Evolutionary conservation across 129 eudicot genomes (phyloP).

Genomic region (Solidago caesia): DNA sequence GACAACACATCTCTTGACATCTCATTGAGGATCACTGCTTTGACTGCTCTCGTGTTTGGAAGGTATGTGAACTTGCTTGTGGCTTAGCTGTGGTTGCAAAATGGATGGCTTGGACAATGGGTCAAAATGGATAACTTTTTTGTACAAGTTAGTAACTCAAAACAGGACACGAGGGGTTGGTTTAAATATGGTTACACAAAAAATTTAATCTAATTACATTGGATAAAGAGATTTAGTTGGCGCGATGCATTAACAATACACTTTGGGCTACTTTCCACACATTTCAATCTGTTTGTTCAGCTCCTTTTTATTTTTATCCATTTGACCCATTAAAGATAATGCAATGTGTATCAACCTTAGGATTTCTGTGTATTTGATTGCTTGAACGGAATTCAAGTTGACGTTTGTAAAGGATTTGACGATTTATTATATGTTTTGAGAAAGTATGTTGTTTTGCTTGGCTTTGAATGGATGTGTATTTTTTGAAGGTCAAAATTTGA

Average conservation of each 20-base stretch:
- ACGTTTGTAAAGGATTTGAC: neutral
- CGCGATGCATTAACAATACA: neutral
- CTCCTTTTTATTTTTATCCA: neutral
- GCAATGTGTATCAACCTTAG: neutral
- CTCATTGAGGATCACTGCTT: slow-evolving; percentile 91
- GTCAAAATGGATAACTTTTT: neutral
- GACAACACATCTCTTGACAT: slow-evolving; percentile 70
- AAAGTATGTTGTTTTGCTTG: slow-evolving; percentile 6
- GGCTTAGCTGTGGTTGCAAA: neutral
- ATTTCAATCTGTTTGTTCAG: neutral
- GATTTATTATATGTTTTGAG: neutral
- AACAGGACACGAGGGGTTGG: neutral
- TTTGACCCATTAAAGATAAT: neutral
- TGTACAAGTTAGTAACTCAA: neutral
- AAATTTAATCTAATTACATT: neutral
- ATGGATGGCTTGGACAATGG: neutral
- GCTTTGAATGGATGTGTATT: slow-evolving; percentile 11
- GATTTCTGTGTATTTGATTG: neutral
- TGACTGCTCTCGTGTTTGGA: slow-evolving; percentile 76
- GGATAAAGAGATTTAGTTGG: neutral
- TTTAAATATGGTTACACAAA: neutral
- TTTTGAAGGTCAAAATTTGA: slow-evolving; percentile 77
- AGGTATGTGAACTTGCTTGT: slow-evolving; percentile 44
- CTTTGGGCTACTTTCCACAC: neutral
- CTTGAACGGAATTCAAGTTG: neutral